Conservation (phyloP, 2,329 filamentous ascomycete species). For the Fusarium globosum region DNA sequence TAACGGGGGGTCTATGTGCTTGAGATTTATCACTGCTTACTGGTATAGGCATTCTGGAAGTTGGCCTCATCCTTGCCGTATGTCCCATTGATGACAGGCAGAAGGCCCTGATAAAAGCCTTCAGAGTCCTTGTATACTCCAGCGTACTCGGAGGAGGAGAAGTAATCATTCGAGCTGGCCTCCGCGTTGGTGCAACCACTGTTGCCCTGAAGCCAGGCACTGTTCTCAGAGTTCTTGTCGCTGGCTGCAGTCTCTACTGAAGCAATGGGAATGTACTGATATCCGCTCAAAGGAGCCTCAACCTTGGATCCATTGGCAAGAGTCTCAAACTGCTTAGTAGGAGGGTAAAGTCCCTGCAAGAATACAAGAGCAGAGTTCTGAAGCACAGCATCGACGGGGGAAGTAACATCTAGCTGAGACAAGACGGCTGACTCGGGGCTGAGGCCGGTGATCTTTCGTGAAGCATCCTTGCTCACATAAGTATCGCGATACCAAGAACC, state of each 20-base stretch:
- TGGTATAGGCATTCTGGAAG: conserved; percentile 71
- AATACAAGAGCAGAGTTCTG: conserved; percentile 84
- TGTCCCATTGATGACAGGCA: conserved; percentile 66
- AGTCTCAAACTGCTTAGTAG: conserved; percentile 69
- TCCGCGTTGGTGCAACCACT: conserved; percentile 67
- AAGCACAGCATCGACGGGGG: conserved; percentile 81
- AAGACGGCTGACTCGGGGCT: conserved; percentile 73
- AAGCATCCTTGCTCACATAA: conserved; percentile 74
- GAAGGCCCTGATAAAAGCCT: conserved; percentile 67
- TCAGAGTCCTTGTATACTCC: conserved; percentile 61
- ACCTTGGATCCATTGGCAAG: conserved; percentile 78
- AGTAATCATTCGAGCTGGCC: conserved; percentile 66
- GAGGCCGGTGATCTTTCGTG: conserved; percentile 72
- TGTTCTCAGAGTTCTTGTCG: conserved; percentile 65
- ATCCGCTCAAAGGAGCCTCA: conserved; percentile 77
- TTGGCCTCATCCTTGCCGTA: conserved; percentile 58
- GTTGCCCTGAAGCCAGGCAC: conserved; percentile 68
- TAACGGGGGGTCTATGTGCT: conserved; percentile 44
- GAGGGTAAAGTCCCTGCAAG: conserved; percentile 88
- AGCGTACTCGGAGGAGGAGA: conserved; percentile 60
- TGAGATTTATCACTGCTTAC: conserved; percentile 64
- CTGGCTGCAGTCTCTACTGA: conserved; percentile 66
- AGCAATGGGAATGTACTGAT: conserved; percentile 84
- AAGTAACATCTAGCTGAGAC: conserved; percentile 76
- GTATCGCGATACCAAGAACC: conserved; percentile 80